Conservation (phyloP, 768 basidiomycete species). For the Lyophyllum shimeji region DNA sequence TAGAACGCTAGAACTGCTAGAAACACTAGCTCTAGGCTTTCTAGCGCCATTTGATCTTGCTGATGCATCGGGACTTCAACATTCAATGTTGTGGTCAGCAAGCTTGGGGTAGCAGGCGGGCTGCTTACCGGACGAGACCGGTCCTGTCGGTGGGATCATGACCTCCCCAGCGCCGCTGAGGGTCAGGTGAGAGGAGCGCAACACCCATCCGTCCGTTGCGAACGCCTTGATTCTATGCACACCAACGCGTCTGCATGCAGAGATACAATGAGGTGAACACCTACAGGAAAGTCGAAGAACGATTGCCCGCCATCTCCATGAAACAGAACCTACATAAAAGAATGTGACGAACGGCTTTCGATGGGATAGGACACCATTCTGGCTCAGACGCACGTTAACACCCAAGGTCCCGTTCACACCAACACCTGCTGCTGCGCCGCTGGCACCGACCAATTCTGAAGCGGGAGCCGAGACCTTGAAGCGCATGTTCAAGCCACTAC, state of each 20-base stretch:
- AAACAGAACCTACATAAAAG: slow-evolving; percentile 19
- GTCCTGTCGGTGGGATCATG: slow-evolving; percentile 15
- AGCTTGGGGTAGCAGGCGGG: neutral
- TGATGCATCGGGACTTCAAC: too few species aligned
- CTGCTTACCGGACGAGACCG: slow-evolving; percentile 14
- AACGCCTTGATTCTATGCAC: slow-evolving; percentile 17
- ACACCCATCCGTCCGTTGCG: slow-evolving; percentile 22
- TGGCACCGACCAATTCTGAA: slow-evolving; percentile 20
- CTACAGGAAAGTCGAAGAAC: slow-evolving; percentile 22
- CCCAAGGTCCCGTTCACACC: slow-evolving; percentile 21
- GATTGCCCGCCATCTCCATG: slow-evolving; percentile 23
- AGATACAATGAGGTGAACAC: neutral
- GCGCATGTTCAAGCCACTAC: slow-evolving; percentile 25
- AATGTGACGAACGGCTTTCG: neutral
- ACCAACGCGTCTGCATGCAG: neutral
- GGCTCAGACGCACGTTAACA: slow-evolving; percentile 17
- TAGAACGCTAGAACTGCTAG: too few species aligned
- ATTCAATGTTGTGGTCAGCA: too few species aligned
- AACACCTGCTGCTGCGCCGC: slow-evolving; percentile 1
- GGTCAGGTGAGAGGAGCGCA: slow-evolving; percentile 21
- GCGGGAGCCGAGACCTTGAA: slow-evolving; percentile 27
- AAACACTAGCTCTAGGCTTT: too few species aligned
- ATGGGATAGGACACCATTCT: too few species aligned
- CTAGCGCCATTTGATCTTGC: too few species aligned
- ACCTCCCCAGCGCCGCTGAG: slow-evolving; percentile 19